Evolutionary conservation across 495 filamentous ascomycete species (phyloP).

Genomic region (Daldinia decipiens): DNA sequence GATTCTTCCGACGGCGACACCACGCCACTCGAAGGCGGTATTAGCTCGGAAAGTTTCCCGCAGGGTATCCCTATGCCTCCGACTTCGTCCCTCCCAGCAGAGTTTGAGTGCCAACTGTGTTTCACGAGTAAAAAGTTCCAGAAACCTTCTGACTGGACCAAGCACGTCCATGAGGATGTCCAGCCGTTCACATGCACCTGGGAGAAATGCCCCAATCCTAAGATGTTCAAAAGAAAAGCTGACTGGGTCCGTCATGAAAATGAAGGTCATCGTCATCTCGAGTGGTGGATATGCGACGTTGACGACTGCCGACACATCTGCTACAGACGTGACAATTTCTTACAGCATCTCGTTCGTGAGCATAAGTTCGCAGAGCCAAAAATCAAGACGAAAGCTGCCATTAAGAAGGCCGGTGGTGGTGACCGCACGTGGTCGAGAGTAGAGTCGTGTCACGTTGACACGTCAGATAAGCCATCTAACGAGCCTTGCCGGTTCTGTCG

Average conservation of each 20-base stretch:
- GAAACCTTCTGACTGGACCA: slow-evolving; percentile 98
- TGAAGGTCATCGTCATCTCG: slow-evolving; percentile 89
- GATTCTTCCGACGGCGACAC: slow-evolving; percentile 71
- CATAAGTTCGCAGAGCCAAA: slow-evolving; percentile 88
- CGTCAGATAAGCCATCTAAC: slow-evolving; percentile 69
- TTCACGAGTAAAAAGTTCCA: slow-evolving; percentile 89
- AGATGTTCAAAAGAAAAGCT: slow-evolving; percentile 96
- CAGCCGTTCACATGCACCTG: slow-evolving; percentile 97
- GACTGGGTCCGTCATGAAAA: slow-evolving; percentile 98
- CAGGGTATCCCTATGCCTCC: slow-evolving; percentile 84
- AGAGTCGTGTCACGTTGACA: slow-evolving; percentile 80
- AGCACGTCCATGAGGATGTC: slow-evolving; percentile 95
- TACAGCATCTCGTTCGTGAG: slow-evolving; percentile 93
- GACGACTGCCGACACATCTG: slow-evolving; percentile 85
- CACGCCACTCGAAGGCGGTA: slow-evolving; percentile 71
- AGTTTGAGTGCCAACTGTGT: slow-evolving; percentile 93
- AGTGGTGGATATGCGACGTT: slow-evolving; percentile 90
- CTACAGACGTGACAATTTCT: slow-evolving; percentile 93
- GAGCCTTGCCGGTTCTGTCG: slow-evolving; percentile 94
- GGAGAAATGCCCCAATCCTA: slow-evolving; percentile 82
- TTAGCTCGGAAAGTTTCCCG: slow-evolving; percentile 77
- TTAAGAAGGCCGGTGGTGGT: slow-evolving; percentile 62
- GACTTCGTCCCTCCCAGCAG: slow-evolving; percentile 78
- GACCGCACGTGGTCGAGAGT: slow-evolving; percentile 80
- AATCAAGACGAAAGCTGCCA: slow-evolving; percentile 67